A percentile compares a stretch with the other conserved stretches of the same genome.
Evolutionary conservation across 2,329 filamentous ascomycete species (phyloP).

Genomic region (Bisporella sp.): DNA sequence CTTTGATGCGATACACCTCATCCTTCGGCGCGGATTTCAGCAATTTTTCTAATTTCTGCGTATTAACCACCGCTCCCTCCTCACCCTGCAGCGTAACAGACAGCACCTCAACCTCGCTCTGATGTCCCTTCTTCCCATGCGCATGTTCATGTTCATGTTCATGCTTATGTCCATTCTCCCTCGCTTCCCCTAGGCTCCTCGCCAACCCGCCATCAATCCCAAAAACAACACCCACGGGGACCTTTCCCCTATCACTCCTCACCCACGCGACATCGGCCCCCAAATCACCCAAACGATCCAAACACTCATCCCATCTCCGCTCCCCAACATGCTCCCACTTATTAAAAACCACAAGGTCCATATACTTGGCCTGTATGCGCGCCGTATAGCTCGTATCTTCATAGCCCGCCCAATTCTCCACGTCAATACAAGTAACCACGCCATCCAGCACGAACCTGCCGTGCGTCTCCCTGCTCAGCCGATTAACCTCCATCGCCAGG

Average conservation of each 20-base stretch:
- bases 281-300: constrained; percentile 61
- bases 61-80: constrained; percentile 37
- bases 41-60: constrained; percentile 58
- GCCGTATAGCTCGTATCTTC: constrained; percentile 65
- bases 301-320: constrained; percentile 52
- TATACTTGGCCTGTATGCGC: constrained; percentile 65
- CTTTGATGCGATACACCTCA: constrained; percentile 94
- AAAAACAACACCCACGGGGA: constrained; percentile 73
- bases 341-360: constrained; percentile 66
- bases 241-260: constrained; percentile 75
- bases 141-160: constrained; percentile 15
- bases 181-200: constrained; percentile 40
- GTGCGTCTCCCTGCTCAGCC: constrained; percentile 45
- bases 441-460: constrained; percentile 59
- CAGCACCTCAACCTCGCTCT: constrained; percentile 83
- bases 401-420: constrained; percentile 71
- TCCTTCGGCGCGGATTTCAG: constrained; percentile 77
- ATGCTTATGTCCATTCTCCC: constrained; percentile 42
- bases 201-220: constrained; percentile 81
- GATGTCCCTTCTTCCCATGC: constrained; percentile 50
- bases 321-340: constrained; percentile 64
- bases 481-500: constrained; percentile 64
- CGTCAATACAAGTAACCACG: constrained; percentile 65
- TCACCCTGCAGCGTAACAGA: constrained; percentile 61
- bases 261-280: constrained; percentile 66